These are phyloP conservation scores for Castanea sativa DNA, from an alignment of 306 rosid genomes.

Conservation along the genomic window DNA sequence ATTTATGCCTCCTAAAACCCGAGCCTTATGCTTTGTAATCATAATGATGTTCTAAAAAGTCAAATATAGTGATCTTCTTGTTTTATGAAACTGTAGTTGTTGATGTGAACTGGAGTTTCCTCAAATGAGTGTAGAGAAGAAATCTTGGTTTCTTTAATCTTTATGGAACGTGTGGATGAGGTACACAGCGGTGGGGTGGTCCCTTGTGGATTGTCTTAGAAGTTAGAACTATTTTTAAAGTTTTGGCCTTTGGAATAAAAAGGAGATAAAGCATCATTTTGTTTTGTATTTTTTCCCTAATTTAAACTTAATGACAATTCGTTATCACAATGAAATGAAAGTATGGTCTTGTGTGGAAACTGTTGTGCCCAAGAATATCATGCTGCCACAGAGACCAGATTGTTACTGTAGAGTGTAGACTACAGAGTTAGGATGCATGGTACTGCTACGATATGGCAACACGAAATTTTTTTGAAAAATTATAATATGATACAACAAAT, in stretches of 20 bases:
- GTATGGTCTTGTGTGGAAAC: neutral
- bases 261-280: slow-evolving; percentile 9
- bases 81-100: slow-evolving; percentile 31
- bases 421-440: too few relatives aligned
- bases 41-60: slow-evolving; percentile 61
- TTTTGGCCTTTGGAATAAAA: slow-evolving; percentile 21
- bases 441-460: too few relatives aligned
- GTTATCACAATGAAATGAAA: neutral
- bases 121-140: slow-evolving; percentile 42
- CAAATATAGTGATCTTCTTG: slow-evolving; percentile 36
- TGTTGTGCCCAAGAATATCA: neutral
- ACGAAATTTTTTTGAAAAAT: too few relatives aligned
- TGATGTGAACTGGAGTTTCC: slow-evolving; percentile 52
- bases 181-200: slow-evolving; percentile 16
- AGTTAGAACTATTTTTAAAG: slow-evolving; percentile 22
- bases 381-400: neutral
- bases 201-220: slow-evolving; percentile 30
- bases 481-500: too few relatives aligned
- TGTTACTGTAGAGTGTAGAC: neutral
- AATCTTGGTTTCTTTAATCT: slow-evolving; percentile 18
- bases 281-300: neutral
- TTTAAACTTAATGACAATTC: neutral
- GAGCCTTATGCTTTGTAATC: slow-evolving; percentile 48
- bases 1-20: slow-evolving; percentile 54
- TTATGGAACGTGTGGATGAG: slow-evolving; percentile 33